phyloP scores from a whole-genome alignment of 2,329 filamentous ascomycete species.

The Pestalotiopsis fici region DNA sequence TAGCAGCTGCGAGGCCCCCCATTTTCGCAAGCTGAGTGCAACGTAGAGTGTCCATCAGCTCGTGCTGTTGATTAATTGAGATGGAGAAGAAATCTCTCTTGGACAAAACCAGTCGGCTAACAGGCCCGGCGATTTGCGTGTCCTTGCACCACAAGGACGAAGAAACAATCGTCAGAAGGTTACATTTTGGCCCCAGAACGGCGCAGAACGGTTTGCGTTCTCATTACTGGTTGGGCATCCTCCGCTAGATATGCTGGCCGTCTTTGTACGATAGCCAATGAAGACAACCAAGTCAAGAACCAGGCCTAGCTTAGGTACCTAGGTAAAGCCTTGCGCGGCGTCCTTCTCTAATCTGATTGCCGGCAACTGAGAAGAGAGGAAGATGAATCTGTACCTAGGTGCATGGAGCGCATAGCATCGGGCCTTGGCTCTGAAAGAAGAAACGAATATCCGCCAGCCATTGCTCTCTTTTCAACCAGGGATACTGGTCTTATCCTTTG shows the following conservation, averaged over 20 bases:
- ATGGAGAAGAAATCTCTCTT: not conserved
- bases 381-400: not conserved
- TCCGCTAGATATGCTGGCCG: not conserved
- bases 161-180: not conserved
- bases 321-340: not conserved
- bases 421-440: not conserved
- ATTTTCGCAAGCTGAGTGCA: not conserved
- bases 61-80: not conserved
- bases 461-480: not conserved
- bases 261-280: not conserved
- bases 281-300: not conserved
- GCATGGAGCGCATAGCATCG: not conserved
- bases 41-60: not conserved
- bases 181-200: not conserved
- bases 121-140: not conserved
- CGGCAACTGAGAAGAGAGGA: not conserved
- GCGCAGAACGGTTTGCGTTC: not conserved
- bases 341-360: not conserved
- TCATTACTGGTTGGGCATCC: not conserved
- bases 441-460: not conserved
- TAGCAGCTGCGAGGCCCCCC: not conserved
- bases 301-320: too few relatives aligned
- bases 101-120: not conserved
- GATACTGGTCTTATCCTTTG: not conserved
- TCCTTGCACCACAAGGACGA: not conserved